Evolutionary conservation across 176 grass and related monocot genomes (phyloP), one percentile per base, ranked within the genome.

Genomic region (Eremochloa ophiuroides): DNA sequence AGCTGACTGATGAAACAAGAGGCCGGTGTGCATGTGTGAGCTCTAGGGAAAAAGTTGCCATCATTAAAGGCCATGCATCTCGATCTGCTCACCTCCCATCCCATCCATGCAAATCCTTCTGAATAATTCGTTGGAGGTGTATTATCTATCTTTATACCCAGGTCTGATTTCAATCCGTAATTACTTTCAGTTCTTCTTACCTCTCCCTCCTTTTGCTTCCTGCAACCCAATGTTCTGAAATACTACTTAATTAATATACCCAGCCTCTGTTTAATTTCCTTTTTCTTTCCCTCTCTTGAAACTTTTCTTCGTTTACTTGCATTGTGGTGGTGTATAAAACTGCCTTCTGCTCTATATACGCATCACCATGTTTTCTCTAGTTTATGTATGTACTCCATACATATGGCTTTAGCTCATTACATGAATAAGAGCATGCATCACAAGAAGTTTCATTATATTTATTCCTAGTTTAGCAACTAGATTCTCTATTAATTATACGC

Each of bases 11-110:
- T 70, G 39, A 37, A 41, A 27, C 55, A 41, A 71, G 75, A 40
- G 55, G 44, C n/a, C n/a, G 42, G 80, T 34, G 25, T 64, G 80
- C 47, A 39, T 55, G 20, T n/a, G 51, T 55, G 50, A 55, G 50
- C 51, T 56, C 51, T 8, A 9, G 22, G 43, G 27, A 58, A 77
- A 89, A 85, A 41, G 59, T 84, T 62, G 78, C 40, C 20, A 18
- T 65, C 88, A 89, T 88, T 72, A 68, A 68, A 60, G 47, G 20
- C 22, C 46, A 80, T 37, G 27, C 27, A 79, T 51, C 46, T 66
- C 18, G 55, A 59, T 59, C 26, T 38, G 53, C 12, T 23, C n/a
- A 8, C 38, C 29, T 55, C 28, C 6, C 55, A n/a, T 82, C 51
- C 78, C 71, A 80, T 73, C 12, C 34, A 67, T 62, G 37, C 71